Base-by-base conservation (phyloP, 768 basidiomycete species). In the Boletus rufocinnamomeus region DNA sequence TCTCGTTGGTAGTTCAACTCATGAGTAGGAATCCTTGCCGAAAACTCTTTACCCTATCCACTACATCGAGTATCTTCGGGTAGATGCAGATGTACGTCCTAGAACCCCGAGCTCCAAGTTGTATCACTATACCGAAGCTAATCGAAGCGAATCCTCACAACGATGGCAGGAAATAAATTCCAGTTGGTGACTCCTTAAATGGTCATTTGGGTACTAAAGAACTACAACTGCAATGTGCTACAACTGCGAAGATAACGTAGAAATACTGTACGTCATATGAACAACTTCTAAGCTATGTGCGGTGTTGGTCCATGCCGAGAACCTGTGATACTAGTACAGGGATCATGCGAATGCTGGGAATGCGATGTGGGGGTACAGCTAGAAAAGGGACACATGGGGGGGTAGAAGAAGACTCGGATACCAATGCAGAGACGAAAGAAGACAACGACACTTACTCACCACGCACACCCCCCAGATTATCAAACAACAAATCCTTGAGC, bases 401-500 rank as follows among this genome's bases (percentile, higher is more conserved):
- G 11, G 55, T 50, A 34, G 14, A 60, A 55, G 38, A 48, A 40
- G 27, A 45, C 46, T 28, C 27, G 50, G 30, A 53, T 57, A 30
- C 54, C 23, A 57, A 61, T 56, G 38, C 47, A 50, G 30, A 60
- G 41, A 55, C 37, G 28, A 48, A 52, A 34, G 25, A 34, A 35
- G 44, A 30, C 48, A 4, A 50, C 32, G 48, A 21, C 48, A 17
- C 50, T 67, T 47, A 71, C 67, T 56, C 69, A 63, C 62, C 61
- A 13, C 59, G 67, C 32, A 58, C 17, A 48, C 59, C 52, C 14
- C 57, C 57, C 37, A 74, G 46, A 25, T 66, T 68, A 49, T 74
- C 68, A 60, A 68, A 69, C 21, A 72, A 57, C 59, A 72, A 52
- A 56, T 69, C 70, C 51, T 66, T 74, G 58, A 72, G 52, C 56